Percentiles rank a stretch among this genome's conserved stretches.
Conservation (phyloP, 768 basidiomycete genomes). For the Bullera alba region DNA sequence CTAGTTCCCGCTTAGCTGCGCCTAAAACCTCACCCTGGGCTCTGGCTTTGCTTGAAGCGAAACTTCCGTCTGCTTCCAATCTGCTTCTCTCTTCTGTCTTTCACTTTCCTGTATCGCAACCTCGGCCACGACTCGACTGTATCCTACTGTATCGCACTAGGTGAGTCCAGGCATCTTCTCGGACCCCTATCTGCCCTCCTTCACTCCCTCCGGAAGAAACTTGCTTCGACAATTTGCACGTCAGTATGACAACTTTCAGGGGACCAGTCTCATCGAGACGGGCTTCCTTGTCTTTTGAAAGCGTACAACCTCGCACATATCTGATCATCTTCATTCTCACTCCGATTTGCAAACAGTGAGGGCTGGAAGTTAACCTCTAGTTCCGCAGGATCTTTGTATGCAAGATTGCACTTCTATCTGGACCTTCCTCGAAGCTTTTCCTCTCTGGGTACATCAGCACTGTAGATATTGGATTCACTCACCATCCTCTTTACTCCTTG, state of each 20-base stretch:
- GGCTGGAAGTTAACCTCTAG: not conserved
- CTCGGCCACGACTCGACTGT: not conserved
- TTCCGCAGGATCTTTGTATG: not conserved
- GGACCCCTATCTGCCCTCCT: not conserved
- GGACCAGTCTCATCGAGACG: too few relatives aligned
- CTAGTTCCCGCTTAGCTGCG: too few relatives aligned
- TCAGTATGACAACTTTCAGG: conserved; percentile 20
- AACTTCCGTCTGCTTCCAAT: too few relatives aligned
- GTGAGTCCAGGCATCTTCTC: not conserved
- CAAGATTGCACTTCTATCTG: not conserved
- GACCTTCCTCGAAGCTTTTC: not conserved
- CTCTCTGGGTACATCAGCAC: not conserved
- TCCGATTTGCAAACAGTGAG: not conserved
- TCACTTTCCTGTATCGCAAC: too few relatives aligned
- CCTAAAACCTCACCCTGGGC: too few relatives aligned
- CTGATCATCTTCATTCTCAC: conserved; percentile 1
- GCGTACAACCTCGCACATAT: conserved; percentile 19
- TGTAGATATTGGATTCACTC: not conserved
- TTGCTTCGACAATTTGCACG: conserved; percentile 27
- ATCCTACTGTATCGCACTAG: not conserved
- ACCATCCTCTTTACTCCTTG: not conserved
- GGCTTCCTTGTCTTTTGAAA: conserved; percentile 7
- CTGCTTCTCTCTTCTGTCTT: too few relatives aligned
- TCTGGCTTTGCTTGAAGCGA: too few relatives aligned
- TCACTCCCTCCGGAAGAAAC: conserved; percentile 6